phyloP scores from a whole-genome alignment of 768 basidiomycete species.

The Psilocybe tampanensis region DNA sequence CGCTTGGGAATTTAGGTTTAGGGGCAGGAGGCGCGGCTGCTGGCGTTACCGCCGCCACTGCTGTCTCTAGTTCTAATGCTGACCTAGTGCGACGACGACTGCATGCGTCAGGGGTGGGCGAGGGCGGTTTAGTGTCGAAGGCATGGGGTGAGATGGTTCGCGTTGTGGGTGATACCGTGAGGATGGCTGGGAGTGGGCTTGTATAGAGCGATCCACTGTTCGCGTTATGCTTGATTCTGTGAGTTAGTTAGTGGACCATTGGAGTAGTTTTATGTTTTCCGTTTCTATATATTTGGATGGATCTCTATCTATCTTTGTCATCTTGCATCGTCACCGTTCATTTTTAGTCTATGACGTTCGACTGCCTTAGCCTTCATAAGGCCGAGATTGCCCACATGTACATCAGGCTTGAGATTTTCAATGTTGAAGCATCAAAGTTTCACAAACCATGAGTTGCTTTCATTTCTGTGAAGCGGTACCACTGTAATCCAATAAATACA shows the following conservation, averaged over 20 bases:
- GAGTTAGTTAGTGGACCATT: neutral
- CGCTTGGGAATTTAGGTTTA: constrained; percentile 2
- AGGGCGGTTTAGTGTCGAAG: constrained; percentile 33
- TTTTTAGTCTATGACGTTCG: too few species aligned
- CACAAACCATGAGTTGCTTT: too few species aligned
- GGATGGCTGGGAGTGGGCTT: constrained; percentile 74
- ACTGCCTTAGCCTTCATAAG: too few species aligned
- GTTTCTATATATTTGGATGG: neutral
- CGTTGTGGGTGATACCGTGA: constrained; percentile 65
- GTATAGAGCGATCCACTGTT: constrained; percentile 6
- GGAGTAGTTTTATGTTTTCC: neutral
- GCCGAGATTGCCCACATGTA: too few species aligned
- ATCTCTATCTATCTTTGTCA: neutral
- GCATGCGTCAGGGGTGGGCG: constrained; percentile 42
- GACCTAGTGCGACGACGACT: constrained; percentile 62
- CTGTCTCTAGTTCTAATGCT: constrained; percentile 40
- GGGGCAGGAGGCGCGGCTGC: constrained; percentile 12
- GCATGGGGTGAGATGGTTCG: constrained; percentile 55
- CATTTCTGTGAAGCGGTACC: too few species aligned
- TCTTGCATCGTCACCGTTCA: too few species aligned
- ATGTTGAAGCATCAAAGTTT: too few species aligned
- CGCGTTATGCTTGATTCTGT: neutral
- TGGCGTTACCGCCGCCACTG: constrained; percentile 13
- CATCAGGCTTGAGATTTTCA: too few species aligned
- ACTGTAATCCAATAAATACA: too few species aligned